phyloP scores from a whole-genome alignment of 805 yeast species.

The Yarrowia deformans region DNA sequence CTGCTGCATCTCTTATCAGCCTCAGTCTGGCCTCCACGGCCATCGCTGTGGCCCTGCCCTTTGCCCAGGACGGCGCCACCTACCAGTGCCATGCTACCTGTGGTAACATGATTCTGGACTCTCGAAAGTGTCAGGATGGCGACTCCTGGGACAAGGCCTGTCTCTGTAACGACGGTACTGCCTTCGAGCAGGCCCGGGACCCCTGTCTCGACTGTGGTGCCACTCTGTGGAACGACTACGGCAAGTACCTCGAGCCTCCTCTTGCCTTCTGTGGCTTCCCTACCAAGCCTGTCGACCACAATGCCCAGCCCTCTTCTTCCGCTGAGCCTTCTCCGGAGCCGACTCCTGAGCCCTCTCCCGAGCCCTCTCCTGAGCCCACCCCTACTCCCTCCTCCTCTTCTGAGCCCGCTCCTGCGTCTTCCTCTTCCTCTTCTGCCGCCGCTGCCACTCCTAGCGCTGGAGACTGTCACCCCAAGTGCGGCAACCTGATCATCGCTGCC shows the following conservation, averaged over 20 bases:
- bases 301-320: neutral
- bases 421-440: neutral
- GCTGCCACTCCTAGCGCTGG: neutral
- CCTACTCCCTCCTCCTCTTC: neutral
- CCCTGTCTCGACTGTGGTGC: constrained; percentile 27
- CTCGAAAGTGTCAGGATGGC: constrained; percentile 26
- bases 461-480: neutral
- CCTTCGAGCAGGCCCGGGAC: constrained; percentile 5
- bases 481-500: neutral
- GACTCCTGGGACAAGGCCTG: constrained; percentile 21
- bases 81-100: constrained; percentile 35
- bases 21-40: constrained; percentile 65
- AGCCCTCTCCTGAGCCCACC: neutral
- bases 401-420: neutral
- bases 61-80: constrained; percentile 1
- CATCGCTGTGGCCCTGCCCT: constrained; percentile 50
- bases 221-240: constrained; percentile 33
- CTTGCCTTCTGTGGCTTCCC: constrained; percentile 29
- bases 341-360: neutral
- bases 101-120: constrained; percentile 23
- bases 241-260: constrained; percentile 30
- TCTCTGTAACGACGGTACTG: constrained; percentile 13
- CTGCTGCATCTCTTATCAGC: neutral
- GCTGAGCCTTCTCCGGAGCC: neutral
- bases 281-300: constrained; percentile 6